Base-by-base conservation (phyloP, 116 monocot species). In the Thalassia testudinum region DNA sequence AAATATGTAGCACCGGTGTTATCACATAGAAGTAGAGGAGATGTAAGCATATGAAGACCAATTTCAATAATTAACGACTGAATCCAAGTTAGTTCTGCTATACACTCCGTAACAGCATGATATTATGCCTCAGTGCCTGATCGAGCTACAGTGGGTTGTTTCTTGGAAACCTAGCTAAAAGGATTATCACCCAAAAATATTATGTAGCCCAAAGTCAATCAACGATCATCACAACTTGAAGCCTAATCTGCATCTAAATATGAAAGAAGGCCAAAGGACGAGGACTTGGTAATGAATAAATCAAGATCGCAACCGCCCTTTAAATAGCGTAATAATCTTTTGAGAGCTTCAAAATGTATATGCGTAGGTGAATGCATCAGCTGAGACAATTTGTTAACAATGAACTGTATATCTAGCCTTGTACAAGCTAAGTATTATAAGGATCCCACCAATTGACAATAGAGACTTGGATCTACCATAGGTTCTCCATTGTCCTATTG, bases 381-480 rank as follows among this genome's bases (percentile, higher is more conserved):
- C 27, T 69, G 69, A 15, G 26, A 53, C 1, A 60, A 1, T 21
- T 23, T 20, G n/a, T 67, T 67, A 0, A 67, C 59, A 19, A 40
- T 14, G 18, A 60, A 52, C 1, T 38, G 15, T 8, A 67, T 60
- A 14, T 67, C 50, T 29, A 0, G 66, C 6, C 56, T 14, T 11
- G 56, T 56, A 4, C 55, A 21, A 12, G 53, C 53, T 0, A 53
- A 12, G 49, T 62, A 69, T 47, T 69, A 48, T 4, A 69, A 27
- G 0, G 56, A 47, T 0, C 67, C 67, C 0, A 60, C 43, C 1
- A 29, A 43, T 19, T 30, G 24, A 18, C 42, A 11, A 30, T 67
- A 67, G 0, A 42, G 17, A 52, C 11, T 14, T 8, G 52, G 40
- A 53, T 59, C 67, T 37, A 16, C 16, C 3, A 44, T 7, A 1